Conservation (phyloP, 2,329 filamentous ascomycete species). For the Aspergillus jensenii region DNA sequence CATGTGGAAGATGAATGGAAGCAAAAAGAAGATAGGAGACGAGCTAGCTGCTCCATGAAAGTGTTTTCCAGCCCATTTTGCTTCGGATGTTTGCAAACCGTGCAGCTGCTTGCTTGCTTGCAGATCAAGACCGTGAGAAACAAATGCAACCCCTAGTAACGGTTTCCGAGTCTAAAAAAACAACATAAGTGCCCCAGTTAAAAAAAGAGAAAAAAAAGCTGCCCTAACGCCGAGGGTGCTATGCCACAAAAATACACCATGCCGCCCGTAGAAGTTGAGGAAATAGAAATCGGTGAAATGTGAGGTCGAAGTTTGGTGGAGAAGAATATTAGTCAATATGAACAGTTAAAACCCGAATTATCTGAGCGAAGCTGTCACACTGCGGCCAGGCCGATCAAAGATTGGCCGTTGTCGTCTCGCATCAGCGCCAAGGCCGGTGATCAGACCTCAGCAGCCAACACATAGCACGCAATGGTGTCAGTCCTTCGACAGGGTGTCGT, state of each 20-base stretch:
- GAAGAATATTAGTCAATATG: conserved; percentile 17
- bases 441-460: conserved; percentile 21
- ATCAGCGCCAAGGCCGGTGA: conserved; percentile 22
- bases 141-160: conserved; percentile 33
- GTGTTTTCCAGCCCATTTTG: conserved; percentile 31
- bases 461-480: conserved; percentile 32
- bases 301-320: neutral
- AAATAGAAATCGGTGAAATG: conserved; percentile 19
- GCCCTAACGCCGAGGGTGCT: conserved; percentile 39
- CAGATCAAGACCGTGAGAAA: conserved; percentile 31
- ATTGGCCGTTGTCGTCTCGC: conserved; percentile 16
- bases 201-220: neutral
- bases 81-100: neutral
- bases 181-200: conserved; percentile 12
- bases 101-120: conserved; percentile 22
- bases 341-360: conserved; percentile 16
- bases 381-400: conserved; percentile 2
- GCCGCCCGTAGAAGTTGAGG: conserved; percentile 22
- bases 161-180: conserved; percentile 30
- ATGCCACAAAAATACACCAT: conserved; percentile 36
- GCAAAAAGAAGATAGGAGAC: conserved; percentile 18
- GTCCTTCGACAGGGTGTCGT: conserved; percentile 4
- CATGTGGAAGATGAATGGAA: conserved; percentile 14
- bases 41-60: conserved; percentile 32
- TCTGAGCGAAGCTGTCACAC: conserved; percentile 9